Evolutionary conservation across 1,284 basidiomycete genomes (phyloP), one percentile per base, ranked within the genome.

Genomic region (Heliocybe sulcata): DNA sequence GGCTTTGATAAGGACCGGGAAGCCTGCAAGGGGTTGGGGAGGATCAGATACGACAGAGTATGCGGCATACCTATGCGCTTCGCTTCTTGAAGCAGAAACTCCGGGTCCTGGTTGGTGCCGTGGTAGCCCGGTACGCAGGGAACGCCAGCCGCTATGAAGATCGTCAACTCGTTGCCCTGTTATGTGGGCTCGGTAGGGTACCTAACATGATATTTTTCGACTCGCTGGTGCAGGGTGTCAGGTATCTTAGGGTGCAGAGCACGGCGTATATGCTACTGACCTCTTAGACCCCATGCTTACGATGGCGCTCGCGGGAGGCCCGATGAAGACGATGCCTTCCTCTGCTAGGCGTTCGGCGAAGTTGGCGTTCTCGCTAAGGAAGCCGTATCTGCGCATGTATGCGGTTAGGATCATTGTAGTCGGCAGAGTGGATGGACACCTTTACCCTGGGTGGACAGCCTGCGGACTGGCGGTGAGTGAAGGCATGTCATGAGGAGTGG

Each of bases 41-140:
- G 45, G 12, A 20, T 3, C 51, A 3, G 45, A 12, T 47, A 22
- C 45, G 27, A 54, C 45, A 11, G 10, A 25, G 2, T 25, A 26
- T 26, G 49, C 68, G 12, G 55, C 58, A 53, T 58, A 80, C 85
- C 93, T 57, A 95, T 90, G 63, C 87, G 76, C 65, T 87, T 73
- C 0, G 92, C 85, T 64, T 90, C 78, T 19, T 72, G 60, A 35
- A 80, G 81, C 16, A 94, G 76, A 58, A 81, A 78, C 3, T 74
- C 65, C 0, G 82, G 79, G 59, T 86, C 79, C 70, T 95, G 92
- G 35, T 91, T 80, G 1, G 75, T 65, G 16, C 88, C 88, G 60
- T 95, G 91, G 70, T 94, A 96, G 9, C 90, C 94, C 45, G 95
- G 94, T 1, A 98, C 91, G 65, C 94, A 96, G 1, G 94, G 94